phyloP scores from a whole-genome alignment of 2,329 filamentous ascomycete genomes.

The Diaporthe vaccinii region DNA sequence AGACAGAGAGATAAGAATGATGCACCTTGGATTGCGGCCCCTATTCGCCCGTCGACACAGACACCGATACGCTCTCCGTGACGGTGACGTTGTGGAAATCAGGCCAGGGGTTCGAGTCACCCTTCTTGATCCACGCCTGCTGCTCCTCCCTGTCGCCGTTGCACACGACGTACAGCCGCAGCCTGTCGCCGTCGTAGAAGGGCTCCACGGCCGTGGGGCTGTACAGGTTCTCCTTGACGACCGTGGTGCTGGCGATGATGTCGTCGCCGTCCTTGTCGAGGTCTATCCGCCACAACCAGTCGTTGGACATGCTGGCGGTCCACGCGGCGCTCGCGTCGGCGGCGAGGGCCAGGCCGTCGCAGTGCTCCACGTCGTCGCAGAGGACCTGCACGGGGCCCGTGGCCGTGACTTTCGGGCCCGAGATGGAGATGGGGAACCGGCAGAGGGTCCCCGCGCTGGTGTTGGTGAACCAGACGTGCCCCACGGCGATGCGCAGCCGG shows the following conservation, averaged over 20 bases:
- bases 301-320: constrained; percentile 29
- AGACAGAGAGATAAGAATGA: not conserved
- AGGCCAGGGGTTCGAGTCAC: constrained; percentile 16
- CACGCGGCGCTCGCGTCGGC: constrained; percentile 15
- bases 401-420: constrained; percentile 11
- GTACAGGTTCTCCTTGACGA: constrained; percentile 32
- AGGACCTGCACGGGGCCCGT: constrained; percentile 27
- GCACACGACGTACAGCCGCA: constrained; percentile 28
- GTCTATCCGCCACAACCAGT: constrained; percentile 21
- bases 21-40: not conserved
- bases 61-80: constrained; percentile 25
- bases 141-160: constrained; percentile 31
- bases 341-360: constrained; percentile 26
- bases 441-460: constrained; percentile 34
- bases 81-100: constrained; percentile 22
- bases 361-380: constrained; percentile 29
- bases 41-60: not conserved
- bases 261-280: constrained; percentile 22
- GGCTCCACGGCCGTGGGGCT: constrained; percentile 30
- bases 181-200: not conserved
- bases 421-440: constrained; percentile 28
- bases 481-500: constrained; percentile 26
- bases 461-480: constrained; percentile 31
- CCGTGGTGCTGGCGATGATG: not conserved
- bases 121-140: constrained; percentile 29